Percentiles rank a stretch among this genome's conserved stretches.
phyloP scores from a whole-genome alignment of 2,329 filamentous ascomycete species.

The Clarireedia paspali region DNA sequence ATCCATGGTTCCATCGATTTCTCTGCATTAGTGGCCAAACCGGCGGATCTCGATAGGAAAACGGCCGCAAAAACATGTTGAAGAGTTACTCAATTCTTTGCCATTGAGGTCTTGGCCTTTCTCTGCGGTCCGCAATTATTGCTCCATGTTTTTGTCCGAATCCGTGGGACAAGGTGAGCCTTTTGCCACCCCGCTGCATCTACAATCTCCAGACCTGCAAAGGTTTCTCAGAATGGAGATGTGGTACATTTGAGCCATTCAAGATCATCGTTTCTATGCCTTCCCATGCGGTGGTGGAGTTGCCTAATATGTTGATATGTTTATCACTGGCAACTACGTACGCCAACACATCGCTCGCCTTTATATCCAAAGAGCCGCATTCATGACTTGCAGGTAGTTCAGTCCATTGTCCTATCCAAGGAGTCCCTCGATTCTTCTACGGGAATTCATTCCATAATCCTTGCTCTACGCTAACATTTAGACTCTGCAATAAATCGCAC shows the following conservation, averaged over 20 bases:
- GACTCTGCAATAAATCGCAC: constrained; percentile 54
- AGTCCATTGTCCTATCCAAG: constrained; percentile 34
- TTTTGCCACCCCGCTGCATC: constrained; percentile 30
- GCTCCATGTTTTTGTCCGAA: constrained; percentile 5
- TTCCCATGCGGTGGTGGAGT: constrained; percentile 49
- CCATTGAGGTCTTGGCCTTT: constrained; percentile 5
- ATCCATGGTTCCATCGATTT: constrained; percentile 14
- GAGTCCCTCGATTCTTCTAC: constrained; percentile 23
- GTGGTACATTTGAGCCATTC: constrained; percentile 26
- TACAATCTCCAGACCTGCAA: constrained; percentile 27
- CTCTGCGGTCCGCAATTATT: constrained; percentile 5
- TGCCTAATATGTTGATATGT: constrained; percentile 52
- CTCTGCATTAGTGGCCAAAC: constrained; percentile 28
- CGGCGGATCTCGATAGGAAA: constrained; percentile 23
- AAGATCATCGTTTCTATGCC: constrained; percentile 30
- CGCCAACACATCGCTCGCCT: constrained; percentile 82
- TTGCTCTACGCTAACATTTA: constrained; percentile 28
- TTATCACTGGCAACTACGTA: constrained; percentile 73
- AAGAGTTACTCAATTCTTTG: constrained; percentile 3
- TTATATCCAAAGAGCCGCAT: constrained; percentile 51
- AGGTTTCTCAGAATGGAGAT: constrained; percentile 25
- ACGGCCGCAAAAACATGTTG: constrained; percentile 5
- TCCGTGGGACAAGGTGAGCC: constrained; percentile 16
- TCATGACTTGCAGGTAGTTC: constrained; percentile 32
- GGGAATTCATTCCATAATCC: constrained; percentile 27